Conservation (phyloP, 139 green algal genomes). For the Closterium sp. region DNA sequence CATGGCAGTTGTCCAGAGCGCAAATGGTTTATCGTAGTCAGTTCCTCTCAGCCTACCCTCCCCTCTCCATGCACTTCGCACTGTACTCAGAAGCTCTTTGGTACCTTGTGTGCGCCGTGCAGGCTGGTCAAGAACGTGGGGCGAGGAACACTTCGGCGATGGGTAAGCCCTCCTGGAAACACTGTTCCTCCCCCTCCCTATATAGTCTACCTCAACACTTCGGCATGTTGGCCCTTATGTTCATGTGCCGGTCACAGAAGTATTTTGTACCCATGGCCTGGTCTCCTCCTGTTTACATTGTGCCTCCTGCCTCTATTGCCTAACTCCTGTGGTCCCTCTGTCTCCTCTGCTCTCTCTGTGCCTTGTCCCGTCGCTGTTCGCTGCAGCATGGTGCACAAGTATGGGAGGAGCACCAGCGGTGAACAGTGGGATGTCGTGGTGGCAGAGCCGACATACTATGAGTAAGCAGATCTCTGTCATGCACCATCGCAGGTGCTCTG, state of each 20-base stretch:
- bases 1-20: not conserved
- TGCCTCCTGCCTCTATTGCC: no score
- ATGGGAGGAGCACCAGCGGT: slow-evolving; percentile 32
- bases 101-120: not conserved
- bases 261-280: not conserved
- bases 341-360: no score
- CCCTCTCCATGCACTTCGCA: no score
- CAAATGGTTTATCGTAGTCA: no score
- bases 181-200: no score
- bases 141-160: slow-evolving; percentile 41
- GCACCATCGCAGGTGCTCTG: not conserved
- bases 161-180: slow-evolving; percentile 19
- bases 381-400: slow-evolving; percentile 43
- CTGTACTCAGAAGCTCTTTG: not conserved
- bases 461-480: slow-evolving; percentile 27
- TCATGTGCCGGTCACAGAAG: not conserved
- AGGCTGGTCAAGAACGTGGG: slow-evolving; percentile 44
- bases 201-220: no score
- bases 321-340: no score
- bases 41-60: no score
- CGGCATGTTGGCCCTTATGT: not conserved
- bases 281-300: no score
- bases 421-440: slow-evolving; percentile 37
- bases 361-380: no score
- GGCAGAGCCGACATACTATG: slow-evolving; percentile 42